Percentiles rank a stretch among this genome's conserved stretches.
These are phyloP conservation scores for Talaromyces nanjingensis DNA, from an alignment of 495 filamentous ascomycete genomes.

Conservation along the genomic window DNA sequence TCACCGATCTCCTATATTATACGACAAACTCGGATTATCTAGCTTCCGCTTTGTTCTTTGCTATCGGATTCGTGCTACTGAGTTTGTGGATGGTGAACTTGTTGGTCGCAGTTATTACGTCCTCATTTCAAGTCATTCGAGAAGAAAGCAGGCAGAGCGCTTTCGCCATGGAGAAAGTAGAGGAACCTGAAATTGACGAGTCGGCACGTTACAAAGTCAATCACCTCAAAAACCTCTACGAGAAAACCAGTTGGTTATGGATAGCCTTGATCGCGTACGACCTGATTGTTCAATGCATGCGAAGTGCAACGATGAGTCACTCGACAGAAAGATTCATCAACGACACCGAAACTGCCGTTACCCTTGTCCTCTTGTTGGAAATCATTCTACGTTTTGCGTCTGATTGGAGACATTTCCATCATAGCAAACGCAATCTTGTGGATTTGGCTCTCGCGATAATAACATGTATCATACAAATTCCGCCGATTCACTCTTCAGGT, in stretches of 20 bases:
- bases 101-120: slow-evolving; percentile 96
- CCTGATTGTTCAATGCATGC: slow-evolving; percentile 64
- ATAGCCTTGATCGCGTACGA: slow-evolving; percentile 70
- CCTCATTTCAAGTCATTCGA: slow-evolving; percentile 95
- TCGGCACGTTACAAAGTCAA: slow-evolving; percentile 36
- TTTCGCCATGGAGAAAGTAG: slow-evolving; percentile 71
- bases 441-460: slow-evolving; percentile 74
- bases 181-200: slow-evolving; percentile 29
- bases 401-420: slow-evolving; percentile 75
- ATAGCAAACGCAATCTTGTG: slow-evolving; percentile 62
- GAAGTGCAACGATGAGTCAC: slow-evolving; percentile 64
- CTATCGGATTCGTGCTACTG: slow-evolving; percentile 80
- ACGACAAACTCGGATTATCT: slow-evolving; percentile 88
- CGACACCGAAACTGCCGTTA: slow-evolving; percentile 67
- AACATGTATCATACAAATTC: slow-evolving; percentile 81
- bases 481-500: slow-evolving; percentile 67
- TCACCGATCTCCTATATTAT: slow-evolving; percentile 88
- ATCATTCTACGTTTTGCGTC: slow-evolving; percentile 71
- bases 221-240: slow-evolving; percentile 59
- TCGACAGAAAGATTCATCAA: slow-evolving; percentile 51
- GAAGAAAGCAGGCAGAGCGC: slow-evolving; percentile 93
- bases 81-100: slow-evolving; percentile 96
- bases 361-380: slow-evolving; percentile 71
- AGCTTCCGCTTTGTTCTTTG: slow-evolving; percentile 77
- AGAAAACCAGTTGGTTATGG: slow-evolving; percentile 73